Percentiles rank a stretch among this genome's conserved stretches.
phyloP scores from a whole-genome alignment of 495 filamentous ascomycete genomes.

The Chaetomidium leptoderma region DNA sequence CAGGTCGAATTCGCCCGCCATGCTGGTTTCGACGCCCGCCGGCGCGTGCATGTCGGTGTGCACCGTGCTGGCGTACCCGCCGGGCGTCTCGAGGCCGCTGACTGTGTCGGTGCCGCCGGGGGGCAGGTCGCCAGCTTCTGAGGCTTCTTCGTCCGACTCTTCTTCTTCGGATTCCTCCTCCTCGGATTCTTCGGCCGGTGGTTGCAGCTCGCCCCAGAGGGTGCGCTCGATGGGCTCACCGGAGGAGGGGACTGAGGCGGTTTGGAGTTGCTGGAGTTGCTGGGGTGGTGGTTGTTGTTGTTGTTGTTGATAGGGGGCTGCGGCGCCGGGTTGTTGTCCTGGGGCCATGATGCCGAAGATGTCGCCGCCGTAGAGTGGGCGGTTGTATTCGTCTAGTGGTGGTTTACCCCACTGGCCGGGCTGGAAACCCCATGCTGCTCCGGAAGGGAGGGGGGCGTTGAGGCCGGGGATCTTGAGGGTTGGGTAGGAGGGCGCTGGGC shows the following conservation, averaged over 20 bases:
- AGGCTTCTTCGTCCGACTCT: conserved; percentile 70
- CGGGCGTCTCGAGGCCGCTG: conserved; percentile 74
- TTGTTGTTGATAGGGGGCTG: conserved; percentile 15
- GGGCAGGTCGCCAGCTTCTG: conserved; percentile 46
- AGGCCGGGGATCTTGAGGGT: conserved; percentile 88
- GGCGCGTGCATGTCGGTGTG: conserved; percentile 46
- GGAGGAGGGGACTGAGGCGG: conserved; percentile 44
- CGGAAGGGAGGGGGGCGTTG: conserved; percentile 91
- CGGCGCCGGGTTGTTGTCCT: conserved; percentile 47
- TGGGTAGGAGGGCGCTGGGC: conserved; percentile 89
- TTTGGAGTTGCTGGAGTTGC: conserved; percentile 20
- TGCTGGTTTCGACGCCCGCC: conserved; percentile 58
- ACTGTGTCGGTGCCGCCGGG: conserved; percentile 67
- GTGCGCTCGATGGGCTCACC: conserved; percentile 84
- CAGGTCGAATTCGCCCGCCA: conserved; percentile 84
- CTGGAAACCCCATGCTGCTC: conserved; percentile 92
- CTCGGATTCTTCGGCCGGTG: conserved; percentile 74
- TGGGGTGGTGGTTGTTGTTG: conserved; percentile 20
- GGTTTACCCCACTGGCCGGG: conserved; percentile 96
- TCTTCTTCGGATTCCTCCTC: conserved; percentile 68
- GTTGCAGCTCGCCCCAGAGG: conserved; percentile 91
- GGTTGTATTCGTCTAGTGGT: conserved; percentile 84
- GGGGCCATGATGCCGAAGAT: conserved; percentile 78
- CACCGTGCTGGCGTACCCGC: conserved; percentile 72
- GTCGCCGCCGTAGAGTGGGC: conserved; percentile 87